Evolutionary conservation across 495 filamentous ascomycete genomes (phyloP).

Genomic region (Annulohypoxylon bovei): DNA sequence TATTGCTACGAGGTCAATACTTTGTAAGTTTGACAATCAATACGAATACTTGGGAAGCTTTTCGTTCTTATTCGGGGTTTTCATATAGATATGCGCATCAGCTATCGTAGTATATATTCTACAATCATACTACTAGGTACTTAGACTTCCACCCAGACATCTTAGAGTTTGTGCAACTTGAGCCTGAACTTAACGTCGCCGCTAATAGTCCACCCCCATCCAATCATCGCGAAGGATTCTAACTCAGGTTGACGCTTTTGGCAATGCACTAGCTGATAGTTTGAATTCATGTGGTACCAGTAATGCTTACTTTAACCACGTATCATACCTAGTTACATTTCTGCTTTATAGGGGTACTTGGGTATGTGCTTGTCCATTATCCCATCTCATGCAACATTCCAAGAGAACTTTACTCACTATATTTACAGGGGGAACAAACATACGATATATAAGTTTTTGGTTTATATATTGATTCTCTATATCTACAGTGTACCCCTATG

Average conservation of each 20-base stretch:
- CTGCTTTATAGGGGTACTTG: no score
- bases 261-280: not conserved
- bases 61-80: not conserved
- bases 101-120: not conserved
- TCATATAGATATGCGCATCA: not conserved
- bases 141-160: not conserved
- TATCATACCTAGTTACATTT: not conserved
- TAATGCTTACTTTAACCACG: slow-evolving; percentile 13
- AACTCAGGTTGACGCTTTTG: slow-evolving; percentile 11
- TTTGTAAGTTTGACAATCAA: slow-evolving; percentile 11
- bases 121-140: no score
- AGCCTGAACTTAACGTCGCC: no score
- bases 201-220: not conserved
- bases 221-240: slow-evolving; percentile 8
- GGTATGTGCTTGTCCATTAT: not conserved
- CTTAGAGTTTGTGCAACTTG: slow-evolving; percentile 13
- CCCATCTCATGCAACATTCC: not conserved
- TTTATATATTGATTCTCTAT: no score
- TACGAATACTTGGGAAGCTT: slow-evolving; percentile 11
- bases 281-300: not conserved
- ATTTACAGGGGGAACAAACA: not conserved
- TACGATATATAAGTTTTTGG: no score
- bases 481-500: not conserved
- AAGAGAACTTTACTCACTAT: not conserved
- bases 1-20: slow-evolving; percentile 3